These are phyloP conservation scores for Penicillium atrosanguineum DNA, from an alignment of 495 filamentous ascomycete species.

Conservation along the genomic window DNA sequence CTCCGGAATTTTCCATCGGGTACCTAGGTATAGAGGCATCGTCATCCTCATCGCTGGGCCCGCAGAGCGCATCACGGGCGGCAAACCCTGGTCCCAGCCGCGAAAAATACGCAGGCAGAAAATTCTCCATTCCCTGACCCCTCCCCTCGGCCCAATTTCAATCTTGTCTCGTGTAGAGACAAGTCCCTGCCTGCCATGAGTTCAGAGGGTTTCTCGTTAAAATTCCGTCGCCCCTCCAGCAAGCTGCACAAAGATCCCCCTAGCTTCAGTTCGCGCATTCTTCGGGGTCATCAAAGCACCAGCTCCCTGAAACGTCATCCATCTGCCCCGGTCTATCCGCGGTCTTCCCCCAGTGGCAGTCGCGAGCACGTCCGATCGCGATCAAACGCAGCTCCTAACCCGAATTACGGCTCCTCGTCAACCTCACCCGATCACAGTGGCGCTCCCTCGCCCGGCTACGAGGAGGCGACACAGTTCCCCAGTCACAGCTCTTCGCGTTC, in stretches of 20 bases:
- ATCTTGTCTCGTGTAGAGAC: conserved; percentile 28
- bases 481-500: conserved; percentile 28
- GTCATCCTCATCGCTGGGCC: not conserved
- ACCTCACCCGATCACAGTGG: conserved; percentile 50
- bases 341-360: conserved; percentile 38
- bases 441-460: conserved; percentile 48
- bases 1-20: not conserved
- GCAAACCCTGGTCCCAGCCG: conserved; percentile 4
- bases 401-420: conserved; percentile 46
- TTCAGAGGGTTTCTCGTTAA: conserved; percentile 43
- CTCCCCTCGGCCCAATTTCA: conserved; percentile 32
- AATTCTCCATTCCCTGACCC: conserved; percentile 13
- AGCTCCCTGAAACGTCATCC: conserved; percentile 64
- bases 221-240: conserved; percentile 47
- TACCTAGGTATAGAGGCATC: not conserved
- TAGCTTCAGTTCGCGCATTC: conserved; percentile 42
- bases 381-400: conserved; percentile 38
- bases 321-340: conserved; percentile 60
- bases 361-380: conserved; percentile 49
- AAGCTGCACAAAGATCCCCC: conserved; percentile 51
- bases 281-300: conserved; percentile 46
- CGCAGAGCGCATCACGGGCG: not conserved
- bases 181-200: conserved; percentile 39
- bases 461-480: conserved; percentile 33
- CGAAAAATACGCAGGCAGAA: conserved; percentile 16